phyloP scores from a whole-genome alignment of 257 asterid species.

The Solanum neorickii region DNA sequence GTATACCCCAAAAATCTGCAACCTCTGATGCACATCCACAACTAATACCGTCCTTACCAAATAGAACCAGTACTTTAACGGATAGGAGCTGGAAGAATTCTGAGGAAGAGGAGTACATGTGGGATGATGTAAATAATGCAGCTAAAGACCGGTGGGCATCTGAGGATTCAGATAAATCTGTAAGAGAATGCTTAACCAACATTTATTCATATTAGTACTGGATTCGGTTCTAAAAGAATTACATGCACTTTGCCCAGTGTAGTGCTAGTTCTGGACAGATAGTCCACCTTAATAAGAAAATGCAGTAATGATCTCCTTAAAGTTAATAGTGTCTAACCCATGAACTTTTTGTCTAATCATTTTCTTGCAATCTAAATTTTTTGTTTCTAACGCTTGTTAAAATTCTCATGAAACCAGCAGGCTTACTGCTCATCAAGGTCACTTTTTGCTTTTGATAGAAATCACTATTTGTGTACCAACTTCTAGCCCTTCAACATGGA shows the following conservation, averaged over 20 bases:
- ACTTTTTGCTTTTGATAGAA: background rate
- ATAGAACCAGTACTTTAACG: conserved; percentile 27
- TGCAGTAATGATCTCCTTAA: background rate
- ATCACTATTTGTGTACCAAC: background rate
- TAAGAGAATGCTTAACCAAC: conserved; percentile 9
- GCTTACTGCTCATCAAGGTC: background rate
- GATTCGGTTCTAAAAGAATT: background rate
- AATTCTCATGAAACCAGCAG: background rate
- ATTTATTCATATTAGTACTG: background rate
- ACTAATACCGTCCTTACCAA: conserved; percentile 18
- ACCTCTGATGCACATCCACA: conserved; percentile 29
- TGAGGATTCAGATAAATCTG: conserved; percentile 54
- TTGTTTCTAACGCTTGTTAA: background rate
- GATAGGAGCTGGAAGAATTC: conserved; percentile 74
- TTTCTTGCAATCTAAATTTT: background rate
- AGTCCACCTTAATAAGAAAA: background rate
- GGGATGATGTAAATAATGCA: conserved; percentile 59
- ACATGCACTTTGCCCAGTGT: background rate
- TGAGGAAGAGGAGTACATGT: conserved; percentile 76
- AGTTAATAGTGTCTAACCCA: background rate
- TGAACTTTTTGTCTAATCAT: background rate
- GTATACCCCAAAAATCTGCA: conserved; percentile 17
- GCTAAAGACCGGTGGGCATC: conserved; percentile 53
- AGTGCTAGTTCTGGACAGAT: background rate
- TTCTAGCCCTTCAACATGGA: background rate